Conservation (phyloP, 2,329 filamentous ascomycete species). For the Fonsecaea monophora region DNA sequence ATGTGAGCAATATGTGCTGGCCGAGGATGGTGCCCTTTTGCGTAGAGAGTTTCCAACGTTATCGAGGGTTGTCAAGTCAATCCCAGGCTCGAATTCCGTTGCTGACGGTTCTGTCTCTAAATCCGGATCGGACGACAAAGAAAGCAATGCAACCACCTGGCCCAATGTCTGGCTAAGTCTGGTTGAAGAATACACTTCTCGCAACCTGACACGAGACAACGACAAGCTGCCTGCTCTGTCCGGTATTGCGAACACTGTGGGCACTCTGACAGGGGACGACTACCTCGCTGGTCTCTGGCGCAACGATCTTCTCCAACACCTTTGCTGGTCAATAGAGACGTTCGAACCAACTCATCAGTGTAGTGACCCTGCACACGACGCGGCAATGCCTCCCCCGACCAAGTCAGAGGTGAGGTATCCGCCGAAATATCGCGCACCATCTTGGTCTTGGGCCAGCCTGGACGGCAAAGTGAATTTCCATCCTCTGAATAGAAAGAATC, state of each 20-base stretch:
- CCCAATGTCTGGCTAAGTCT: neutral
- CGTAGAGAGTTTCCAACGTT: neutral
- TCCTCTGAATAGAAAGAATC: neutral
- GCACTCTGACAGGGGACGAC: neutral
- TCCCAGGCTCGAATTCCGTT: neutral
- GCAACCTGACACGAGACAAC: neutral
- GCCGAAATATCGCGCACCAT: neutral
- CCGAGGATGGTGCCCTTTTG: neutral
- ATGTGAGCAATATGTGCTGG: slow-evolving; percentile 1
- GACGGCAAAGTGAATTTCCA: neutral
- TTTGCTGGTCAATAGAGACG: neutral
- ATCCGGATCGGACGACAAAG: neutral
- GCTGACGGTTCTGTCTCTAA: neutral
- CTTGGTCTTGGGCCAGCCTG: neutral
- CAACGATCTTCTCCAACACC: neutral
- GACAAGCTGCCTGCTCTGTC: slow-evolving; percentile 2
- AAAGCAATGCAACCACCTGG: neutral
- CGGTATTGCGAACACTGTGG: neutral
- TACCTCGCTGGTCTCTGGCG: slow-evolving; percentile 2
- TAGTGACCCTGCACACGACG: neutral
- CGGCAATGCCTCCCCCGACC: slow-evolving; percentile 2
- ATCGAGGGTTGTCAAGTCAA: neutral
- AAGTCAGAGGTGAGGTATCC: slow-evolving; percentile 5
- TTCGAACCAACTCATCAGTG: neutral
- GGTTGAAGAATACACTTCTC: slow-evolving; percentile 1